A percentile compares a stretch with the other conserved stretches of the same genome.
phyloP scores from a whole-genome alignment of 306 rosid species.

The Corylus americana region DNA sequence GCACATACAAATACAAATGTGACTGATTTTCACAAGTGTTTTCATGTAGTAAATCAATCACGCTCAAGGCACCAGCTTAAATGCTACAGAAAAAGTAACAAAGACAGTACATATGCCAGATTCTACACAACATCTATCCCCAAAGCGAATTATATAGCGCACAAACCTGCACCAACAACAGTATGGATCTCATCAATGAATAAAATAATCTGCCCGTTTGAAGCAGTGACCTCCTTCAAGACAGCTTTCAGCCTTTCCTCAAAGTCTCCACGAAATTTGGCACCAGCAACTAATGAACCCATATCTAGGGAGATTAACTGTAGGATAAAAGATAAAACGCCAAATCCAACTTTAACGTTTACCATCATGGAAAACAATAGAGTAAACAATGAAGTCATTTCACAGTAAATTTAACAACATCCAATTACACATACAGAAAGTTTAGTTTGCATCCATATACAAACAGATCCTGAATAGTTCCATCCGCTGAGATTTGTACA shows the following conservation, averaged over 20 bases:
- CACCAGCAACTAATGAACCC: constrained; percentile 98
- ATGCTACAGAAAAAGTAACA: background rate
- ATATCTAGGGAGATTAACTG: constrained; percentile 93
- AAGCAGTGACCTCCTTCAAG: constrained; percentile 87
- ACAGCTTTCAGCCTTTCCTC: constrained; percentile 98
- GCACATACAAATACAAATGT: no score
- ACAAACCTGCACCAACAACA: constrained; percentile 97
- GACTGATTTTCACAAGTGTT: background rate
- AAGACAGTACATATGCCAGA: background rate
- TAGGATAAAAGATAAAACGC: constrained; percentile 26
- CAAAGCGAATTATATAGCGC: constrained; percentile 5
- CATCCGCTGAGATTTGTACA: background rate
- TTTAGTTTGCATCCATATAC: background rate
- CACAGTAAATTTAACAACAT: background rate
- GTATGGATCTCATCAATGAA: constrained; percentile 99
- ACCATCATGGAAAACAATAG: constrained; percentile 1
- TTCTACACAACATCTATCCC: constrained; percentile 1
- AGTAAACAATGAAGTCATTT: background rate
- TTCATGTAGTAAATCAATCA: background rate
- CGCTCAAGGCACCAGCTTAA: background rate
- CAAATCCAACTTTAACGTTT: constrained; percentile 9
- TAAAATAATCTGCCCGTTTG: constrained; percentile 89
- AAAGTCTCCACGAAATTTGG: constrained; percentile 91
- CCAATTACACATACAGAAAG: background rate
- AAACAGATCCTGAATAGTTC: background rate